A percentile compares a stretch with the other conserved stretches of the same genome.
These are phyloP conservation scores for Emmonsiellopsis sp. DNA, from an alignment of 2,329 filamentous ascomycete species.

Conservation along the genomic window DNA sequence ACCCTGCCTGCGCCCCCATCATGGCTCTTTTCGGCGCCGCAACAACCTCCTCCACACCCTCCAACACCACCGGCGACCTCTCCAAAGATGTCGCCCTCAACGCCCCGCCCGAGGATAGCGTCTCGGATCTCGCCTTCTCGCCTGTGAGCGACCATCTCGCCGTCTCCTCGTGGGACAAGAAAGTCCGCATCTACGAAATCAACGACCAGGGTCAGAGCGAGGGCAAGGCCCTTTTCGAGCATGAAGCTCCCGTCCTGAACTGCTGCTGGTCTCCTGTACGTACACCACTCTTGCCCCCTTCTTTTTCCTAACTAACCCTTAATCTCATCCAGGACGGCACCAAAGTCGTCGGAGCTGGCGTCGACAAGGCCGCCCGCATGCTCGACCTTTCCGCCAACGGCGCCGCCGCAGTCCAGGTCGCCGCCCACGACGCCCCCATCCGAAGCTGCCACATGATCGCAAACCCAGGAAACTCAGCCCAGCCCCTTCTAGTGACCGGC, in stretches of 20 bases:
- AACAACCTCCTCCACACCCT: conserved; percentile 39
- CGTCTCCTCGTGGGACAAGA: conserved; percentile 93
- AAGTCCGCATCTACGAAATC: conserved; percentile 94
- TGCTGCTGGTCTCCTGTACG: conserved; percentile 82
- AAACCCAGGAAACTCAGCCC: conserved; percentile 37
- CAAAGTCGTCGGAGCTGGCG: conserved; percentile 77
- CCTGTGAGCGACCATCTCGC: conserved; percentile 71
- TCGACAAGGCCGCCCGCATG: conserved; percentile 83
- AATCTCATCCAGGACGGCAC: conserved; percentile 62
- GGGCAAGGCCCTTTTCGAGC: conserved; percentile 77
- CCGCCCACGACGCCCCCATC: conserved; percentile 76
- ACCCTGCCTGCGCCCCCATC: background rate
- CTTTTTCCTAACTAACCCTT: conserved; percentile 3
- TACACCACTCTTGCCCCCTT: conserved; percentile 1
- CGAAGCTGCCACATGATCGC: conserved; percentile 71
- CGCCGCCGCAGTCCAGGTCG: conserved; percentile 56
- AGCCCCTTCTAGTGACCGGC: conserved; percentile 80
- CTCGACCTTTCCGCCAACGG: conserved; percentile 61
- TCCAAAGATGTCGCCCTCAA: conserved; percentile 75
- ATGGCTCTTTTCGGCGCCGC: conserved; percentile 20
- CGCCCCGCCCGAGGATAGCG: conserved; percentile 75
- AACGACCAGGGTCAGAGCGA: conserved; percentile 65
- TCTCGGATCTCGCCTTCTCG: conserved; percentile 80
- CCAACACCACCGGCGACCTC: conserved; percentile 73
- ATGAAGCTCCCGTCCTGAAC: conserved; percentile 74